phyloP scores from a whole-genome alignment of 306 rosid species.

The Vachellia pachyceras region DNA sequence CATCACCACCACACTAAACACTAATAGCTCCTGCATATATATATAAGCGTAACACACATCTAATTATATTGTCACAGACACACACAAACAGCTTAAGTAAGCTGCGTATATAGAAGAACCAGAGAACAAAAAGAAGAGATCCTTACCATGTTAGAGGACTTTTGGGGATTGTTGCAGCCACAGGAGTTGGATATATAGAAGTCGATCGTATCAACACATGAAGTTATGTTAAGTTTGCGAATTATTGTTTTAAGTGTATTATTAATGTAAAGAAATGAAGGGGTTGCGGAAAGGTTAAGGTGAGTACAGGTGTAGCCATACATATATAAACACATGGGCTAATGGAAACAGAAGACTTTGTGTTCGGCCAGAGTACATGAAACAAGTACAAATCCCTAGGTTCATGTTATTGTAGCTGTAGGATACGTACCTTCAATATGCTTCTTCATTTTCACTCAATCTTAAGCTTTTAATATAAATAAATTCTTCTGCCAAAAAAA shows the following conservation, averaged over 20 bases:
- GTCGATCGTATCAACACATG: too few species aligned
- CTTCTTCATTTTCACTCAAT: constrained; percentile 47
- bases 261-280: constrained; percentile 4
- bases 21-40: constrained; percentile 35
- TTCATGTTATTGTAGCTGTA: too few species aligned
- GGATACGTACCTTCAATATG: neutral
- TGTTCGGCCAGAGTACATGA: constrained; percentile 42
- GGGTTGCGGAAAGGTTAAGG: constrained; percentile 43
- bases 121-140: neutral
- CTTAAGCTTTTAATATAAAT: constrained; percentile 16
- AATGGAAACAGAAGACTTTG: constrained; percentile 33
- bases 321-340: constrained; percentile 47
- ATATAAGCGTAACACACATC: neutral
- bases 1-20: constrained; percentile 29
- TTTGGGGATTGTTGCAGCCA: neutral
- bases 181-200: neutral
- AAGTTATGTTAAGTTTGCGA: neutral
- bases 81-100: too few species aligned
- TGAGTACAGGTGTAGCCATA: constrained; percentile 45
- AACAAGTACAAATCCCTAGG: constrained; percentile 25
- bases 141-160: neutral
- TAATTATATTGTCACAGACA: too few species aligned
- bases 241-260: neutral
- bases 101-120: too few species aligned
- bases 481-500: too few species aligned